Base-by-base conservation (phyloP, 371 early-diverging fungal species). In the Lichtheimia ornata region DNA sequence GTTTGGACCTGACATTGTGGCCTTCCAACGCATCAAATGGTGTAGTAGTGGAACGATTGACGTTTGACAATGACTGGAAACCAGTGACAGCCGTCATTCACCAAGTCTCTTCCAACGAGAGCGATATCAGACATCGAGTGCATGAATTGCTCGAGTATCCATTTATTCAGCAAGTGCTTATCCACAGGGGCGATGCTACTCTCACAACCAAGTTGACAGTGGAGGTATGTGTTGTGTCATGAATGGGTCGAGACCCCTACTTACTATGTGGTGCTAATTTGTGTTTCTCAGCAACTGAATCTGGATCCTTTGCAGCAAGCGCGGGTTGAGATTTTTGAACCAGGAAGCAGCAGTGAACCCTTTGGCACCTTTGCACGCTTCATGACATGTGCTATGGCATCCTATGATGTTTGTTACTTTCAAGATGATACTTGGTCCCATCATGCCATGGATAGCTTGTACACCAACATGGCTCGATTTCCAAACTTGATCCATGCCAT, bases 391-490 rank as follows among this genome's bases (percentile, higher is more conserved):
- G 76, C 88, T 0, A 73, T 86, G 56, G 86, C 87, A 17, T 67
- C 79, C 17, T 74, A 81, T 43, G 66, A 76, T 27, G 72, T 81
- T 57, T 88, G 88, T 62, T 88, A 85, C 59, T 84, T 86, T 50
- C 88, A 88, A 67, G 84, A 85, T 47, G 85, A 86, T 41, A 75
- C 75, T 51, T 86, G 81, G 76, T 55, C 76, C 22, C 84, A 85
- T 41, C 52, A 67, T 2, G 79, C 79, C 47, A 74, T 86, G 83
- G 86, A 86, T 63, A 73, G 73, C 17, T 68, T 85, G 22, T 88
- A 85, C 66, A 80, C 82, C 50, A 88, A 85, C 70, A 86, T 85
- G 62, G 65, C 85, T 51, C 79, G 76, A 5, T 76, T 72, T 43
- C 86, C 87, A 2, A 73, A 73, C 13, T 63, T 85, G 44, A 78